Conservation (phyloP, 495 filamentous ascomycete species). For the Tuber borchii region DNA sequence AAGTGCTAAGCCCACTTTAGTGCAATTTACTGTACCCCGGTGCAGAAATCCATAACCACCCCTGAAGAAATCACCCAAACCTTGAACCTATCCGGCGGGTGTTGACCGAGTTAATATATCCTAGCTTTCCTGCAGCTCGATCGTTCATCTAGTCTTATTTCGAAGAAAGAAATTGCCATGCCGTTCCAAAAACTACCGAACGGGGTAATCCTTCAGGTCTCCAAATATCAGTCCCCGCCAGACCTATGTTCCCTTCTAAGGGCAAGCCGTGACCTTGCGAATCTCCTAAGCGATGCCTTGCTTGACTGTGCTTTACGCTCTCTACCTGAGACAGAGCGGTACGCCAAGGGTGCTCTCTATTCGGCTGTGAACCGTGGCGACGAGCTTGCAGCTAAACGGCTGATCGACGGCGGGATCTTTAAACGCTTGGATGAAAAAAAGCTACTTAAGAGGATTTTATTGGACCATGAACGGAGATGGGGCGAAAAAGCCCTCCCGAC, state of each 20-base stretch:
- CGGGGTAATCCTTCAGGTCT: not conserved
- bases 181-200: not conserved
- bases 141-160: not conserved
- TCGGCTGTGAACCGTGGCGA: constrained; percentile 1
- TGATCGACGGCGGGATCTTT: constrained; percentile 1
- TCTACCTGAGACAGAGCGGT: not conserved
- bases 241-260: constrained; percentile 1
- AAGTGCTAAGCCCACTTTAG: not conserved
- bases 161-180: not conserved
- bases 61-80: not conserved
- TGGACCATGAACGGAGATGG: not conserved
- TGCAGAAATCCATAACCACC: not conserved
- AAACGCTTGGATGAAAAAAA: not conserved
- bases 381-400: constrained; percentile 1
- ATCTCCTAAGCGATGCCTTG: not conserved
- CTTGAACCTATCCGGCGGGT: not conserved
- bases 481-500: not conserved
- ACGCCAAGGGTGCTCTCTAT: not conserved
- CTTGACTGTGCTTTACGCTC: not conserved
- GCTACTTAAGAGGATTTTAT: not conserved
- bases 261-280: not conserved
- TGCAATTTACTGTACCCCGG: not conserved
- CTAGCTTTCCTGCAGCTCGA: not conserved
- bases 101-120: not conserved
- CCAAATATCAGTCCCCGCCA: constrained; percentile 2